phyloP scores from a whole-genome alignment of 2,329 filamentous ascomycete genomes.

The Ophiostoma pallidulum region DNA sequence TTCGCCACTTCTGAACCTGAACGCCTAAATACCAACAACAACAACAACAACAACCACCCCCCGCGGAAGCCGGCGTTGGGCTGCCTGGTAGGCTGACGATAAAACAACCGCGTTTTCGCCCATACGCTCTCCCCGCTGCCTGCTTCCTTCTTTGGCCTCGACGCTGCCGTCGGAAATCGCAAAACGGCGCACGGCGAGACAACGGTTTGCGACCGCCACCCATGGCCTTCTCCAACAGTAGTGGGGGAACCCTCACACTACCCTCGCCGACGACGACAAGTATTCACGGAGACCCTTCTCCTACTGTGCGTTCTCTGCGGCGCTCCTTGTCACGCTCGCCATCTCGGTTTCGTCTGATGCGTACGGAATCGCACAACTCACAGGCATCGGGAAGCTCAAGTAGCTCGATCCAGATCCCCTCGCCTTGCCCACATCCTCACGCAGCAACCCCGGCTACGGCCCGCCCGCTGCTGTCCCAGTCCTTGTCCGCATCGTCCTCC shows the following conservation, averaged over 20 bases:
- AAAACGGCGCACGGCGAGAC: too few relatives aligned
- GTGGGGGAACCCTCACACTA: conserved; percentile 72
- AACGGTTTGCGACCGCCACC: neutral
- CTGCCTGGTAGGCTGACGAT: too few relatives aligned
- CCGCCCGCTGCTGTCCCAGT: conserved; percentile 3
- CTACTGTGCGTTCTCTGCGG: conserved; percentile 68
- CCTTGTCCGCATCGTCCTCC: conserved; percentile 8
- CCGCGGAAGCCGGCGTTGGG: neutral
- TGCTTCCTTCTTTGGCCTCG: neutral
- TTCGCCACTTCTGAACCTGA: neutral
- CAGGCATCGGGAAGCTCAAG: conserved; percentile 40
- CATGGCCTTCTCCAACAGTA: conserved; percentile 51
- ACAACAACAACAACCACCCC: neutral
- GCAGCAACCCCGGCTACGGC: conserved; percentile 15
- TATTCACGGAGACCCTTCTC: conserved; percentile 69
- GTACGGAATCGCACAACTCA: conserved; percentile 38
- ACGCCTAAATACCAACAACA: neutral
- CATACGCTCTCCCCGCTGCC: neutral
- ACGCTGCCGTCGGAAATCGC: neutral
- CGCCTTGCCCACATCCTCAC: conserved; percentile 33
- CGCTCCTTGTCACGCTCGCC: conserved; percentile 90
- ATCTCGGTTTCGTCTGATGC: conserved; percentile 67
- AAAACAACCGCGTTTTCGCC: too few relatives aligned
- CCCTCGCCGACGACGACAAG: conserved; percentile 81
- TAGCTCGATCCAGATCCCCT: conserved; percentile 47